Base-by-base conservation (phyloP, 2,329 filamentous ascomycete genomes). In the Emydomyces testavorans region DNA sequence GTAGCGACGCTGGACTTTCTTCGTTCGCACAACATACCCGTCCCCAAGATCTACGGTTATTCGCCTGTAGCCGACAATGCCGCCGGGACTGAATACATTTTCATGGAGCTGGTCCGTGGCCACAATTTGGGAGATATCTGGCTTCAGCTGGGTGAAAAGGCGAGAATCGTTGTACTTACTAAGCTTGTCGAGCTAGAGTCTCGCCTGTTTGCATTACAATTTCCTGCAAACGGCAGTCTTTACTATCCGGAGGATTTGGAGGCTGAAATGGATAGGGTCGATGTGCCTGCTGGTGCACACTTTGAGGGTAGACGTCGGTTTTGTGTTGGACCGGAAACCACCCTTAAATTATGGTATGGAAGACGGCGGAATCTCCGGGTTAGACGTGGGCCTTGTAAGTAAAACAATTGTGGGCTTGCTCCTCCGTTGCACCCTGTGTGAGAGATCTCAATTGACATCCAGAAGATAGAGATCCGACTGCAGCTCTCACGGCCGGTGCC, bases 1-100 rank as follows among this genome's bases (percentile, higher is more conserved):
- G 62, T 63, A n/a, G 62, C 62, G 24, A 63, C 62, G 1, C 49
- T 64, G 50, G 57, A 56, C 18, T 59, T 61, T 52, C 48, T 63
- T n/a, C 59, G 58, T 7, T 35, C 41, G 2, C 52, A 57, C 43
- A 57, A 53, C 1, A 52, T 64, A 10, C 56, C 60, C 15, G 51
- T 53, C 29, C 61, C 59, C 13, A 53, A 50, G 28, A 38, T 62
- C 18, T 37, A 61, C 6, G 56, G 36, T 13, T 63, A 58, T 40
- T 52, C 52, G 1, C 26, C 51, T 4, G 45, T 18, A 13, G 8
- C 50, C 13, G 51, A 52, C 11, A 60, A 60, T 49, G 2, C 51
- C 7, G 57, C 60, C 10, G 57, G 57, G n/a, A 28, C 54, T 10
- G 58, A 62, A 37, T 64, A 63, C 36, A 61, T 63, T 1, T 26